A percentile compares a stretch with the other conserved stretches of the same genome.
Evolutionary conservation across 805 yeast species (phyloP).

Genomic region (Candida ulmi): DNA sequence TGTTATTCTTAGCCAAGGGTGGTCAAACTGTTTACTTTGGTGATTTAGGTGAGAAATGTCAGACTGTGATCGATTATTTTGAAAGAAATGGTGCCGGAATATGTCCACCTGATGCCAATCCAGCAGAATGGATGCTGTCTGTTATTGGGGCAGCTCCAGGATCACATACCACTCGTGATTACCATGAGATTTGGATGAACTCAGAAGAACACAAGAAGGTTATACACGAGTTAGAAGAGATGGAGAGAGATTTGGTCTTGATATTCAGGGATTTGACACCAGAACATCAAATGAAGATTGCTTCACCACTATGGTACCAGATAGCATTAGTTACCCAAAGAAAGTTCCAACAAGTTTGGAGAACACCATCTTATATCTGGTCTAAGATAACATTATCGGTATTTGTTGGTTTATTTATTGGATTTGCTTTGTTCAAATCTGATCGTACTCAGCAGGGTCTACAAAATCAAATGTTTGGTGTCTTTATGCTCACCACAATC

Average conservation of each 20-base stretch:
- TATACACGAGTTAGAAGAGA: slow-evolving; percentile 28
- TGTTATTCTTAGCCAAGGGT: slow-evolving; percentile 64
- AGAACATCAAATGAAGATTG: slow-evolving; percentile 32
- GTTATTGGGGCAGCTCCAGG: slow-evolving; percentile 82
- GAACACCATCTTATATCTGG: slow-evolving; percentile 58
- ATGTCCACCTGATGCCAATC: slow-evolving; percentile 57
- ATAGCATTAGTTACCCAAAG: slow-evolving; percentile 41
- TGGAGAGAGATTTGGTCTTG: slow-evolving; percentile 30
- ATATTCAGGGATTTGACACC: slow-evolving; percentile 21
- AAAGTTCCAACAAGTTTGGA: slow-evolving; percentile 56
- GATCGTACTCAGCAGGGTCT: slow-evolving; percentile 56
- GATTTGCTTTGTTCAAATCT: slow-evolving; percentile 65
- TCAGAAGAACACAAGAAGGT: slow-evolving; percentile 39
- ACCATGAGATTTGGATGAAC: slow-evolving; percentile 56
- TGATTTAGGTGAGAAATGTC: slow-evolving; percentile 64
- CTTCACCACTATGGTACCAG: slow-evolving; percentile 38
- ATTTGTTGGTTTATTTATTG: slow-evolving; percentile 54
- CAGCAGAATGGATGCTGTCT: slow-evolving; percentile 72
- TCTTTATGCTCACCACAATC: slow-evolving; percentile 50
- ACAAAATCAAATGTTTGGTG: slow-evolving; percentile 56
- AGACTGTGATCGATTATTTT: slow-evolving; percentile 55
- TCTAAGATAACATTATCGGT: slow-evolving; percentile 48
- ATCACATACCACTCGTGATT: slow-evolving; percentile 50
- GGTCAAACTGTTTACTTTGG: slow-evolving; percentile 82
- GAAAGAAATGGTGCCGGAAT: slow-evolving; percentile 68